Evolutionary conservation across 345 rosid genomes (phyloP), one percentile per base, ranked within the genome.

Genomic region (Populus deltoides): DNA sequence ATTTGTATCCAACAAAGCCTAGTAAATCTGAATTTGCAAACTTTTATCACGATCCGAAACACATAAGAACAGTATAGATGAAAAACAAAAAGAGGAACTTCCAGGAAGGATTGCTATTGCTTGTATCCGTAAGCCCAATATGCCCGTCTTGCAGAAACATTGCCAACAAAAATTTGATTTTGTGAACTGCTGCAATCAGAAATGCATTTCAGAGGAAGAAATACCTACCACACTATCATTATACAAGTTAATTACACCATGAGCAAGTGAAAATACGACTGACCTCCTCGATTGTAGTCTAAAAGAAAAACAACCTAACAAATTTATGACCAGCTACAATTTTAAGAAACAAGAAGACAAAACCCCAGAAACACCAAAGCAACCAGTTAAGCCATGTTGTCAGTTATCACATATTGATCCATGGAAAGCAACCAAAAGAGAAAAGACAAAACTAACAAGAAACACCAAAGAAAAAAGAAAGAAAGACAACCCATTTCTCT

Each of bases 71-170:
- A 66, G 86, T 86, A 83, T 87, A 88, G 91, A 92, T 89, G 90
- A 81, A 87, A 78, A 88, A 86, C 84, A 79, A 81, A 85, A 83
- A 81, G 83, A 90, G 87, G 85, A 91, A 89, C 88, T 86, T 89
- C 92, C 93, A 86, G 77, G 92, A 88, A 83, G 88, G 75, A 78
- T 84, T 80, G 77, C 74, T 77, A 73, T 78, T 72, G 87, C 86
- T 84, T 66, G 84, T 68, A 75, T 90, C 88, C 79, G 75, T 73
- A 82, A 77, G 70, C 85, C 85, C 84, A 77, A 84, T 87, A 87
- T 83, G 90, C 86, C 92, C 85, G 79, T 78, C 84, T 85, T 80
- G 89, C 89, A 84, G 89, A 87, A 91, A 91, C 92, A 91, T 94
- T 85, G 83, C 90, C 88, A 83, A 82, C 86, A 85, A 83, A 88